Evolutionary conservation across 805 yeast genomes (phyloP).

Genomic region (Brettanomyces custersianus): DNA sequence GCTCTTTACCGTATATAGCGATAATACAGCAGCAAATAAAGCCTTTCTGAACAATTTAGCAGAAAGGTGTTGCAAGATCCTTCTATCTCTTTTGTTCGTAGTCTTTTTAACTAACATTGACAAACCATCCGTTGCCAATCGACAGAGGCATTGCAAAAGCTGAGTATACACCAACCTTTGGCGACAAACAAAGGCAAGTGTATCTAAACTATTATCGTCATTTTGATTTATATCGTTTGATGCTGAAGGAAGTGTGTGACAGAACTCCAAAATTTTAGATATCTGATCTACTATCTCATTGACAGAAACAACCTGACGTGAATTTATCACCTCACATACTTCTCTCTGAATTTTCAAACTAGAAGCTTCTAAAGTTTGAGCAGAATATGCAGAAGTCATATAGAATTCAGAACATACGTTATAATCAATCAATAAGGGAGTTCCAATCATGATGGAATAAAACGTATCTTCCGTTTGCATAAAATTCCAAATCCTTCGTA

Average conservation of each 20-base stretch:
- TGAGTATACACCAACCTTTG: neutral
- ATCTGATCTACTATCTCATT: neutral
- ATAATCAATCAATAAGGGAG: slow-evolving; percentile 9
- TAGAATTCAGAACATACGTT: slow-evolving; percentile 6
- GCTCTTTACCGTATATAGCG: slow-evolving; percentile 6
- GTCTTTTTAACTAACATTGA: neutral
- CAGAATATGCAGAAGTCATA: slow-evolving; percentile 4
- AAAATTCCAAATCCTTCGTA: slow-evolving; percentile 12
- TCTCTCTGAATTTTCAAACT: slow-evolving; percentile 1
- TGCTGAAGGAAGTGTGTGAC: neutral
- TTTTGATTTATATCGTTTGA: neutral
- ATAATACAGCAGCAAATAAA: slow-evolving; percentile 1
- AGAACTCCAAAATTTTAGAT: slow-evolving; percentile 1
- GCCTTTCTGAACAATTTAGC: neutral
- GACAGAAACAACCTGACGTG: slow-evolving; percentile 1
- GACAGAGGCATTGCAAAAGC: neutral
- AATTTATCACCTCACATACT: neutral
- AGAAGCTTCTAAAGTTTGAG: neutral
- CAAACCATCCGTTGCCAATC: neutral
- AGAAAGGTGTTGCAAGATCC: too few species aligned
- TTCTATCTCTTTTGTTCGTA: neutral
- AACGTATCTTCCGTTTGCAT: slow-evolving; percentile 6
- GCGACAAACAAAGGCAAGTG: neutral
- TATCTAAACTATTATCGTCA: neutral
- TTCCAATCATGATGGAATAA: slow-evolving; percentile 4